Evolutionary conservation across 2,329 filamentous ascomycete genomes (phyloP), one percentile per base, ranked within the genome.

Genomic region (Nigrospora sphaerica): DNA sequence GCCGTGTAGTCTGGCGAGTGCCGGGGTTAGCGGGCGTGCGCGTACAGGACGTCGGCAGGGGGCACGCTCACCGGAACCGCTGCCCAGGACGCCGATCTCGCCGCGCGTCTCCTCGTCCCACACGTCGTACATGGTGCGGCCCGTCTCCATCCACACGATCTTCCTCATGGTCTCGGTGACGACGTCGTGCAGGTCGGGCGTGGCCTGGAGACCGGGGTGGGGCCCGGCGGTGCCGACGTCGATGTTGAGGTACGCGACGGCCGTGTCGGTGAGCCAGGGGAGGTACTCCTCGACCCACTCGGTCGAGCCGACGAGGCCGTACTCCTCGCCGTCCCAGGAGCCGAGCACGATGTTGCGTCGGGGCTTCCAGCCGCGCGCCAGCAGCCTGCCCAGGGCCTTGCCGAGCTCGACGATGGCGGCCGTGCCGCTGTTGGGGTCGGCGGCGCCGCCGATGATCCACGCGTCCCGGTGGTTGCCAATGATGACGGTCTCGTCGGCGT

Each of bases 251-350:
- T 95, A 95, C 0, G 85, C 80, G 43, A 95, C 77, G 9, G 85
- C 81, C 0, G 82, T 79, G 14, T 79, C 74, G 0, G 74, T 78
- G 2, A 95, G 75, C 87, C 87, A 93, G 0, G 85, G 80, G 1
- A 89, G 63, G 49, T 88, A 83, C 48, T 95, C 88, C 59, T 95
- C 88, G 0, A 95, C 86, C 86, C 87, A 95, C 59, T 95, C 88
- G 0, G 87, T 91, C 4, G 83, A 88, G 1, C 88, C 89, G 9
- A 95, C 64, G 1, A 93, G 69, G 0, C 86, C 87, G 56, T 92
- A 92, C 64, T 95, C 88, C 62, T 87, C 83, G 0, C 76, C 82
- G 52, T 86, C 83, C 81, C 81, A 86, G 0, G 69, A 74, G 1
- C 83, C 85, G 50, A 93, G 82, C 12, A 92, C 84, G 46, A 91